Evolutionary conservation across 257 asterid genomes (phyloP).

Genomic region (Solanum arcanum): DNA sequence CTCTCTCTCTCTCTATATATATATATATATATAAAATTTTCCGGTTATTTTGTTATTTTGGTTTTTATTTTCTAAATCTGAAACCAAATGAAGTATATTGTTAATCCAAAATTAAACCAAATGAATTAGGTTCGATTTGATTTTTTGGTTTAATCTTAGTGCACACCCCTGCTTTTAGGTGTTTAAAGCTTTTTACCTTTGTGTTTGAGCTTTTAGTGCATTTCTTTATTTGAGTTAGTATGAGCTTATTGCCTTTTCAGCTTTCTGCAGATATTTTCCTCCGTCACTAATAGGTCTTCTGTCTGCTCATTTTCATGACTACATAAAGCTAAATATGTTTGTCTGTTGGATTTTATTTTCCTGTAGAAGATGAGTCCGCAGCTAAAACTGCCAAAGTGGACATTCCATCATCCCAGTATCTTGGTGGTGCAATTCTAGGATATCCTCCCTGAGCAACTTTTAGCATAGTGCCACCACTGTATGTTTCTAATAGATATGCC

Average conservation of each 20-base stretch:
- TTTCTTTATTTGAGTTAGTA: neutral
- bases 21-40: no score
- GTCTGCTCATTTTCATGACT: neutral
- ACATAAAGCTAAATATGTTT: neutral
- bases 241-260: neutral
- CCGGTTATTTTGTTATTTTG: no score
- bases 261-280: neutral
- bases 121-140: no score
- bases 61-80: no score
- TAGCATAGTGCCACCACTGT: constrained; percentile 50
- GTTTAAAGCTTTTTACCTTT: neutral
- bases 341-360: neutral
- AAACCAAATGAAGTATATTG: no score
- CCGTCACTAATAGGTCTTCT: neutral
- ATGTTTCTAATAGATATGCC: constrained; percentile 9
- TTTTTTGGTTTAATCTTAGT: no score
- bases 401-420: constrained; percentile 36
- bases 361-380: constrained; percentile 58
- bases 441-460: constrained; percentile 46
- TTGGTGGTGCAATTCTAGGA: constrained; percentile 41
- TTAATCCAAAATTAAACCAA: no score
- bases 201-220: neutral
- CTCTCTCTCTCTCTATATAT: no score
- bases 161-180: no score
- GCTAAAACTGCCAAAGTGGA: constrained; percentile 65